A percentile compares a stretch with the other conserved stretches of the same genome.
Evolutionary conservation across 2,329 filamentous ascomycete species (phyloP).

Genomic region (Diaporthe aspalathi): DNA sequence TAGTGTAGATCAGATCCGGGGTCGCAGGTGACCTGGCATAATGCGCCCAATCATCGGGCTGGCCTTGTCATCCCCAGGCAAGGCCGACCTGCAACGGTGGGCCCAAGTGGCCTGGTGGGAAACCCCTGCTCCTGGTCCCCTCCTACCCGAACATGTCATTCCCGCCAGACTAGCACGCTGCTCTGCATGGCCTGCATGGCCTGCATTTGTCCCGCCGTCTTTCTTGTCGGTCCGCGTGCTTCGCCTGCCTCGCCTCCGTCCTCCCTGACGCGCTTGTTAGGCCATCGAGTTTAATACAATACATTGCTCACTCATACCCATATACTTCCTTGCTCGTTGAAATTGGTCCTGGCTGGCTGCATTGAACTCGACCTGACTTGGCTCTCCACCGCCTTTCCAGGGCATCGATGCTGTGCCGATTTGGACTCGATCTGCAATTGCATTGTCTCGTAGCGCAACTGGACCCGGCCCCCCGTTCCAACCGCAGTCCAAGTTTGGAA

Average conservation of each 20-base stretch:
- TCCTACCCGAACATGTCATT: constrained; percentile 13
- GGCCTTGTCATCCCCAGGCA: constrained; percentile 14
- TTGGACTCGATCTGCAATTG: constrained; percentile 5
- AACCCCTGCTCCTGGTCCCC: neutral
- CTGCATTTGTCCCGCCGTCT: neutral
- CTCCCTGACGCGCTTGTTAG: constrained; percentile 5
- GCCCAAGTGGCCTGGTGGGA: neutral
- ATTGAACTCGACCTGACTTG: neutral
- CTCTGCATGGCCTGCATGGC: constrained; percentile 11
- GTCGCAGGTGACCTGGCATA: constrained; percentile 25
- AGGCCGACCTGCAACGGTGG: constrained; percentile 6
- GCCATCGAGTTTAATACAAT: neutral
- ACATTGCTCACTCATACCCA: neutral
- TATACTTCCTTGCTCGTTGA: neutral
- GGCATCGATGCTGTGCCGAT: constrained; percentile 5
- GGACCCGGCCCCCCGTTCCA: neutral
- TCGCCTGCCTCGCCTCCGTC: neutral
- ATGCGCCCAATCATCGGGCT: constrained; percentile 19
- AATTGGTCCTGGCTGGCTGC: neutral
- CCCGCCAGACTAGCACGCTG: constrained; percentile 11
- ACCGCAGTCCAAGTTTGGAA: neutral
- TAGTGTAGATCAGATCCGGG: constrained; percentile 28
- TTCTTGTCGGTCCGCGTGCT: constrained; percentile 1
- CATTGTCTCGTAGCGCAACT: neutral
- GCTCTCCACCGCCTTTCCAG: constrained; percentile 21